These are phyloP conservation scores for Fusarium sp. DNA, from an alignment of 2,329 filamentous ascomycete species.

Conservation along the genomic window DNA sequence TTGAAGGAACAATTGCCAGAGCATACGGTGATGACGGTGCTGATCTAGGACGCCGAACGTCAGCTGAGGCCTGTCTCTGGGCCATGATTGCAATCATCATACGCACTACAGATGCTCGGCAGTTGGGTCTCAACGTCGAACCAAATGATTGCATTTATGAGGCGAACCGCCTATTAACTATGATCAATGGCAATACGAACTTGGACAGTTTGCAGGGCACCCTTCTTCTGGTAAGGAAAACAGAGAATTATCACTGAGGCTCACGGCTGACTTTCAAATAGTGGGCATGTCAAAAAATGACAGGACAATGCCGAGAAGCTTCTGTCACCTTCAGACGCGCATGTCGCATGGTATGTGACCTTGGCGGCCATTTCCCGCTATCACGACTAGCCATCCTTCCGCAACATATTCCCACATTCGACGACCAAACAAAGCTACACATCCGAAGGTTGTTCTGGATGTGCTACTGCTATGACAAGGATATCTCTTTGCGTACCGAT, in stretches of 20 bases:
- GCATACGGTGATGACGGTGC: conserved; percentile 6
- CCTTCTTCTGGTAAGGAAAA: conserved; percentile 18
- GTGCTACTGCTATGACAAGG: conserved; percentile 22
- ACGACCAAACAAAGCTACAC: conserved; percentile 8
- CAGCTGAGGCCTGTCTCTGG: conserved; percentile 25
- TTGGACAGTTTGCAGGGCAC: conserved; percentile 22
- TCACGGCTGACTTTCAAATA: background rate
- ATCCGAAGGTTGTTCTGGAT: conserved; percentile 17
- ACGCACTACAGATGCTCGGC: conserved; percentile 5
- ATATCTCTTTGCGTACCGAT: conserved; percentile 12
- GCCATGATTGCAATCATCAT: conserved; percentile 15
- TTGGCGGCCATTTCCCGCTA: conserved; percentile 16
- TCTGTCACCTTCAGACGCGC: conserved; percentile 16
- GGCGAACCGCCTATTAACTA: background rate
- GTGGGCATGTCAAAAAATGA: conserved; percentile 22
- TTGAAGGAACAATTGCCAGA: conserved; percentile 11
- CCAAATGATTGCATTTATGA: conserved; percentile 13
- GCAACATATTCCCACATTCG: conserved; percentile 20
- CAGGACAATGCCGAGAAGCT: conserved; percentile 19
- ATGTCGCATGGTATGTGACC: conserved; percentile 29
- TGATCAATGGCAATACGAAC: conserved; percentile 15
- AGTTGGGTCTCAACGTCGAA: background rate
- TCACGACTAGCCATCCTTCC: conserved; percentile 14
- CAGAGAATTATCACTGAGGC: rapidly evolving
- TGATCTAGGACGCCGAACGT: background rate